Evolutionary conservation across 2,329 filamentous ascomycete genomes (phyloP).

Genomic region (Aspergillus vadensis): DNA sequence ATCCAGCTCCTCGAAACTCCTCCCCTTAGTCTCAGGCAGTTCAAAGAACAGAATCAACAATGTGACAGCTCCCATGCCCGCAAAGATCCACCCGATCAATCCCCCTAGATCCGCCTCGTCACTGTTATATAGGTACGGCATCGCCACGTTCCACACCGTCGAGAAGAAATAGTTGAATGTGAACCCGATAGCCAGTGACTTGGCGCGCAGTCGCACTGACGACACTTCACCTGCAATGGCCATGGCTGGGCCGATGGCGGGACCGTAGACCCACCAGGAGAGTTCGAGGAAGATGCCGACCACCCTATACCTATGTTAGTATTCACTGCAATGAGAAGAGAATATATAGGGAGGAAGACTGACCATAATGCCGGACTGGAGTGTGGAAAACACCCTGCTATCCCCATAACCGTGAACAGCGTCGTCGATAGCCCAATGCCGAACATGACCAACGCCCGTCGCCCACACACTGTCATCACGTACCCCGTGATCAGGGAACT

Average conservation of each 20-base stretch:
- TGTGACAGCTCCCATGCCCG: not conserved
- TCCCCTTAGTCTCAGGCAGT: conserved; percentile 11
- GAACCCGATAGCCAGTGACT: conserved; percentile 7
- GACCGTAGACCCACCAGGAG: conserved; percentile 7
- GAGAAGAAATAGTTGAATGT: conserved; percentile 6
- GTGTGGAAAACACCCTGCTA: conserved; percentile 3
- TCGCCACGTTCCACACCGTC: conserved; percentile 7
- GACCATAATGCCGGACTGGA: not conserved
- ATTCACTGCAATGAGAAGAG: not conserved
- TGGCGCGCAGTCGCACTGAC: conserved; percentile 2
- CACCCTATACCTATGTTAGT: not conserved
- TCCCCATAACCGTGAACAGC: not conserved
- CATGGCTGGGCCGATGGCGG: conserved; percentile 9
- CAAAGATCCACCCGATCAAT: conserved; percentile 12
- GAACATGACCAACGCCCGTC: not conserved
- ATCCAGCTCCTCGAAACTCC: conserved; percentile 20
- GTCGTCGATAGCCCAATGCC: not conserved
- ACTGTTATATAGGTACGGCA: conserved; percentile 13
- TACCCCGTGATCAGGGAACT: not conserved
- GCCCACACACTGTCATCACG: not conserved
- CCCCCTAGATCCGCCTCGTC: conserved; percentile 13
- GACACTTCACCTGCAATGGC: conserved; percentile 8
- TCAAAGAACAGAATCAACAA: conserved; percentile 2
- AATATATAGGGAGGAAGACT: not conserved
- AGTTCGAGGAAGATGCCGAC: conserved; percentile 11